phyloP scores from a whole-genome alignment of 2,329 filamentous ascomycete genomes.

The Ceratocystis smalleyi region DNA sequence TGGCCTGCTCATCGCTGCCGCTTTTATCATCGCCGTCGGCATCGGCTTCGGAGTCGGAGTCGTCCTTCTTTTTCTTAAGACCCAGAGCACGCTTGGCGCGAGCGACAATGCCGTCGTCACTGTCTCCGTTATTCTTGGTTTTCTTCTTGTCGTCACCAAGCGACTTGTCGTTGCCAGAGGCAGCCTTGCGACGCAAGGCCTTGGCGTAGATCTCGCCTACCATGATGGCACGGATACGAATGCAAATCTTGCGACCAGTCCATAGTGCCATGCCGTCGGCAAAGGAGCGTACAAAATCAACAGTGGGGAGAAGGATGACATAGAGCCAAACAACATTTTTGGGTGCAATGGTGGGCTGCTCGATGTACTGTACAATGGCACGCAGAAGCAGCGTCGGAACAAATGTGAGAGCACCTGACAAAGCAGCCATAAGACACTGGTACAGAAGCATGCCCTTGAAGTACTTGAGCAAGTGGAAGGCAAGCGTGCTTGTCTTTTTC shows the following conservation, averaged over 20 bases:
- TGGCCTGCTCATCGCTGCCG: slow-evolving; percentile 58
- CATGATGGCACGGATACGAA: slow-evolving; percentile 82
- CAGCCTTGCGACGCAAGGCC: slow-evolving; percentile 77
- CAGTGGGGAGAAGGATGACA: slow-evolving; percentile 74
- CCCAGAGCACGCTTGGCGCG: slow-evolving; percentile 43
- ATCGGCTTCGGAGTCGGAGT: slow-evolving; percentile 20
- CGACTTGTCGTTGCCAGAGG: slow-evolving; percentile 58
- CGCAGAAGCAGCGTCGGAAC: slow-evolving; percentile 81
- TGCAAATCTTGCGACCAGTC: slow-evolving; percentile 88
- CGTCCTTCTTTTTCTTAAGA: slow-evolving; percentile 36
- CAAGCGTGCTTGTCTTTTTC: slow-evolving; percentile 64
- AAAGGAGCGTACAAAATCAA: slow-evolving; percentile 66
- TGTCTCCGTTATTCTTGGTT: slow-evolving; percentile 25
- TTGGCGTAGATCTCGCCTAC: slow-evolving; percentile 97
- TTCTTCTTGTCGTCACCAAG: slow-evolving; percentile 44
- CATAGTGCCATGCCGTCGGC: slow-evolving; percentile 77
- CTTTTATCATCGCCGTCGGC: slow-evolving; percentile 25
- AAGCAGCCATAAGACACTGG: slow-evolving; percentile 65
- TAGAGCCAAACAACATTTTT: slow-evolving; percentile 89
- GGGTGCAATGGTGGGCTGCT: slow-evolving; percentile 59
- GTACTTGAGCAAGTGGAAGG: slow-evolving; percentile 67
- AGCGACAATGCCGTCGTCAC: slow-evolving; percentile 28
- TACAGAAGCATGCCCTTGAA: slow-evolving; percentile 63
- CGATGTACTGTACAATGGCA: slow-evolving; percentile 86
- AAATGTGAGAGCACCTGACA: slow-evolving; percentile 75